Base-by-base conservation (phyloP, 2,329 filamentous ascomycete species). In the Cercospora citrullina region DNA sequence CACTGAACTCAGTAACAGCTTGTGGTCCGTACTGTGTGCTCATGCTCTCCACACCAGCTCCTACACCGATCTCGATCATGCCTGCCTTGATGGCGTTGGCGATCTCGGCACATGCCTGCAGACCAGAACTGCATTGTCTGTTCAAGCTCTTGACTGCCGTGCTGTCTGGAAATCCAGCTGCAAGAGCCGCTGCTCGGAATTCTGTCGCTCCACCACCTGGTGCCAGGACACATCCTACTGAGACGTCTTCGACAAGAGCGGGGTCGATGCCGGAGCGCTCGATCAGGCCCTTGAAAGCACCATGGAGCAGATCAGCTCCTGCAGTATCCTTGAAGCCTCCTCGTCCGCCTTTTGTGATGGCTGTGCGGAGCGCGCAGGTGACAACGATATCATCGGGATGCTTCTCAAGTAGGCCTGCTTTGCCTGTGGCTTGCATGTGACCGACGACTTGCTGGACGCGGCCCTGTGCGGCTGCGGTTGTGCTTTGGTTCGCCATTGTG, bases 1-100 rank as follows among this genome's bases (percentile, higher is more conserved):
- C 92, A 31, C 92, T 95, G 86, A 98, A 97, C 81, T 98, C 95
- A 70, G 90, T 88, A 16, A 98, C 94, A 69, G 95, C 95, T 55
- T 84, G 85, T 26, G 94, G 94, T 36, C 94, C 95, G 80, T 98
- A 98, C 78, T 97, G 91, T 67, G 86, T 86, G 77, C 88, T 92
- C 95, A 99, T 99, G 85, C 91, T 95, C 88, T 99, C 95, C 26
- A 97, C 93, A 77, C 95, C 95, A 21, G 94, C 94, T 73, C 94
- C 95, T 74, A 98, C 89, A 75, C 95, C 95, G 71, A 98, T 83
- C 73, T 98, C 94, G 77, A 98, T 98, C 91, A 97, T 96, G 76
- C 94, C 95, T 5, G 88, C 80, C 77, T 88, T 88, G 82, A 99
- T 96, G 74, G 92, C 92, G 84, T 98, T 96, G 73, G 94, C 94